Evolutionary conservation across 148 eudicot species (phyloP), one percentile per base, ranked within the genome.

Genomic region (Dianthus caryophyllus): DNA sequence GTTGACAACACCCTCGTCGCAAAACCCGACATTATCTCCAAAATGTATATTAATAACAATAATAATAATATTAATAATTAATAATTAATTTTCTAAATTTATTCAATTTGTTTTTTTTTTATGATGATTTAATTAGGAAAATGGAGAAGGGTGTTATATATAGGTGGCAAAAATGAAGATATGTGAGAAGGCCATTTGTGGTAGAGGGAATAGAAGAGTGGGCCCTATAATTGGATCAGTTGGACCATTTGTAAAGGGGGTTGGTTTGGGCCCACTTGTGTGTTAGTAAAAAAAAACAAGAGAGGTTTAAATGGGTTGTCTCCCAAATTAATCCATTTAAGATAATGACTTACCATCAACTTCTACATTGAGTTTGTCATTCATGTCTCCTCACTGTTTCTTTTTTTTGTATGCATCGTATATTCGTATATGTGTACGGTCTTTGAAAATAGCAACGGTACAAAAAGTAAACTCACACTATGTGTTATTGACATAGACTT

Each of bases 1-100:
- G 39, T 21, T 12, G 75, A 36, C 25, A 76, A 68, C 12, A 79
- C 33, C 52, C 52, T 70, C 36, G 82, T 47, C 2, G 80, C 81
- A 77, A 80, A 72, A 31, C 49, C 44, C 2, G 53, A 26, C 33
- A 26, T 39, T 47, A n/a, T 24, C 22, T 26, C 46, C 46, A 61
- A 18, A 38, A 33, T 31, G 46, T 60, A 5, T 36, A 33, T 7
- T 33, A 2, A 33, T 33, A 33, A 33, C 38, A 2, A 33, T 33
- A 3, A 33, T 2, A 33, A 33, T 33, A 2, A n/a, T n/a, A n/a
- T n/a, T n/a, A n/a, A n/a, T n/a, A n/a, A n/a, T n/a, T n/a, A n/a
- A n/a, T n/a, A n/a, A n/a, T n/a, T n/a, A n/a, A 58, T 21, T 27
- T 27, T 9, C 2, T 33, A 22, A 4, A 24, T 2, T 55, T 9